Percentiles rank a stretch among this genome's conserved stretches.
Evolutionary conservation across 2,329 filamentous ascomycete genomes (phyloP).

Genomic region (Ambrosiella beaveri): DNA sequence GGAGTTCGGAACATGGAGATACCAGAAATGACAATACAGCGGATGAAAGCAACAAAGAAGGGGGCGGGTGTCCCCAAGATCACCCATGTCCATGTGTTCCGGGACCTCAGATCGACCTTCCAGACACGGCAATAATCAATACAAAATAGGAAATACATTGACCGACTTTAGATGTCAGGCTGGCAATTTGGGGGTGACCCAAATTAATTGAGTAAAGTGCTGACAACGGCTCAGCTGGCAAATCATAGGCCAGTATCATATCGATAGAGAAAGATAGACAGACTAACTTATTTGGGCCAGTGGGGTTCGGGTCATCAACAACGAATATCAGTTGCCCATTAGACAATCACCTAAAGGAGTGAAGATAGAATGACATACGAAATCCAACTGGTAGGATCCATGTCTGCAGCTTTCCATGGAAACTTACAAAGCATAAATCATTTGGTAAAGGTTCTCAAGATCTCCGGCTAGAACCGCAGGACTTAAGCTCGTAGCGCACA

Average conservation of each 20-base stretch:
- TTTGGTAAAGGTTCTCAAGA: background rate
- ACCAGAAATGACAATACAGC: background rate
- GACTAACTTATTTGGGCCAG: background rate
- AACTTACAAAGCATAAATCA: too few species aligned
- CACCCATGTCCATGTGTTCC: too few species aligned
- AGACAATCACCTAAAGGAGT: background rate
- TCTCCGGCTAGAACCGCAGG: background rate
- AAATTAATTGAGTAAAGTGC: background rate
- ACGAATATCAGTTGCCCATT: background rate
- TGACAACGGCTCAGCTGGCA: background rate
- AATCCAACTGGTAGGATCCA: background rate
- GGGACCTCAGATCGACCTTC: background rate
- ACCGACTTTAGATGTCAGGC: background rate
- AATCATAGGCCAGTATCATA: background rate
- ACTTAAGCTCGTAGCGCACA: background rate
- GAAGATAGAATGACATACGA: background rate
- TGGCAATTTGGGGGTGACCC: background rate
- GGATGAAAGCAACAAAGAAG: background rate
- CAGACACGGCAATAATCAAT: background rate
- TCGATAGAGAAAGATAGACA: background rate
- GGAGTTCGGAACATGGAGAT: background rate
- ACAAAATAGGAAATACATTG: background rate
- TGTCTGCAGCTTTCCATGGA: background rate
- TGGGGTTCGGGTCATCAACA: background rate
- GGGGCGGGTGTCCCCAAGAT: background rate